Conservation (phyloP, 164 flowering plant species). For the Berberis vulgaris region DNA sequence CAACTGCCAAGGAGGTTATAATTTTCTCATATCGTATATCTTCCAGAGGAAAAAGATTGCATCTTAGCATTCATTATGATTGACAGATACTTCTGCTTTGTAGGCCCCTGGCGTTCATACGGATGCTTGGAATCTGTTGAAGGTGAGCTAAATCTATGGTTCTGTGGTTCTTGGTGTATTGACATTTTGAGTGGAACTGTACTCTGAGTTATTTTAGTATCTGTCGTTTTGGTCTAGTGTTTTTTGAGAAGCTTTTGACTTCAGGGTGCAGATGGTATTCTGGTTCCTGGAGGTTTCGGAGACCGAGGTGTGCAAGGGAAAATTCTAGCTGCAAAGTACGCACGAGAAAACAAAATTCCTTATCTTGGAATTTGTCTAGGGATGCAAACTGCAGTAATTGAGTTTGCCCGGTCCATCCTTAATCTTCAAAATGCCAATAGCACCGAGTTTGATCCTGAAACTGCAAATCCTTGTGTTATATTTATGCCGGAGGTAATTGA, state of each 20-base stretch:
- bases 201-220: neutral
- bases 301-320: conserved; percentile 98
- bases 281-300: conserved; percentile 99
- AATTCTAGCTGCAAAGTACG: conserved; percentile 89
- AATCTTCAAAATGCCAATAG: conserved; percentile 77
- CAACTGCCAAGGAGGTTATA: conserved; percentile 47
- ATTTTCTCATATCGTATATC: too few relatives aligned
- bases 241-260: neutral
- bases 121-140: conserved; percentile 74
- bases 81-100: neutral
- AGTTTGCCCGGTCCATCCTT: conserved; percentile 79
- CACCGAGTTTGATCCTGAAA: conserved; percentile 82
- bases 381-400: conserved; percentile 95
- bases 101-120: conserved; percentile 62
- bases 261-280: conserved; percentile 84
- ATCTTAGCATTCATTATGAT: too few relatives aligned
- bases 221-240: neutral
- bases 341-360: conserved; percentile 76
- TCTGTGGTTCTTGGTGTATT: neutral
- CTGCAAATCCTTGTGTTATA: conserved; percentile 76
- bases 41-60: too few relatives aligned
- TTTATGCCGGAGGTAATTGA: conserved; percentile 90
- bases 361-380: conserved; percentile 93
- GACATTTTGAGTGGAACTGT: neutral
- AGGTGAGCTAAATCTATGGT: conserved; percentile 24